Evolutionary conservation across 2,329 filamentous ascomycete species (phyloP).

Genomic region (Trichophyton mentagrophytes): DNA sequence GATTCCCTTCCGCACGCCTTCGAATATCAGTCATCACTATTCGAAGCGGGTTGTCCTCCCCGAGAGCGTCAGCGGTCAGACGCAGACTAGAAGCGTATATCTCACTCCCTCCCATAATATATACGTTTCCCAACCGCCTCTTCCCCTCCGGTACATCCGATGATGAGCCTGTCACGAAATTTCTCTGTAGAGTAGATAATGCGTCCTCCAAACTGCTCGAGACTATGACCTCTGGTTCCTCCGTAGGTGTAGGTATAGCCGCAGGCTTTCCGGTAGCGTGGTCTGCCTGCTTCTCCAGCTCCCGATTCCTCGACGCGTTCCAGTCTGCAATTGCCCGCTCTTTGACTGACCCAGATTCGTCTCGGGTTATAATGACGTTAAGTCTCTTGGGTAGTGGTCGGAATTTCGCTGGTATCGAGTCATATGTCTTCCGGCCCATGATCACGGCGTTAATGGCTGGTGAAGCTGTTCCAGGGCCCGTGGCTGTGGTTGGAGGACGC

Average conservation of each 20-base stretch:
- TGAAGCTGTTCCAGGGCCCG: slow-evolving; percentile 5
- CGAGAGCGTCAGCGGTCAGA: slow-evolving; percentile 7
- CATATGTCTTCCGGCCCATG: slow-evolving; percentile 97
- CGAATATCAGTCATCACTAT: slow-evolving; percentile 32
- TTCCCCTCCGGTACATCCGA: slow-evolving; percentile 7
- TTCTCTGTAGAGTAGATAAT: slow-evolving; percentile 30
- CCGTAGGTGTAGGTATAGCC: not conserved
- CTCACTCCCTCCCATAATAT: slow-evolving; percentile 81
- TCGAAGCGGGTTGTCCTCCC: slow-evolving; percentile 20
- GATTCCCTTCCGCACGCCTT: slow-evolving; percentile 12
- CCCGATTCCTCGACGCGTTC: slow-evolving; percentile 19
- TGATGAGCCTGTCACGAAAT: slow-evolving; percentile 9
- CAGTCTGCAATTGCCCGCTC: slow-evolving; percentile 26
- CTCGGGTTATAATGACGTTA: slow-evolving; percentile 66
- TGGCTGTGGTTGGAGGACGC: slow-evolving; percentile 30
- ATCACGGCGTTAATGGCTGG: slow-evolving; percentile 57
- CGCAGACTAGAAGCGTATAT: slow-evolving; percentile 63
- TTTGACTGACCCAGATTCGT: slow-evolving; percentile 20
- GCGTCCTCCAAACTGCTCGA: slow-evolving; percentile 48
- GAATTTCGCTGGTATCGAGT: slow-evolving; percentile 67
- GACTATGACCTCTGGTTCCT: slow-evolving; percentile 35
- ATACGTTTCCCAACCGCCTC: slow-evolving; percentile 46
- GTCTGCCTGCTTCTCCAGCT: slow-evolving; percentile 13
- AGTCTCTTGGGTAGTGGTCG: slow-evolving; percentile 66
- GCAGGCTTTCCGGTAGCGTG: slow-evolving; percentile 7